Base-by-base conservation (phyloP, 352 stramenopile genomes). In the Pythium scleroteichum region DNA sequence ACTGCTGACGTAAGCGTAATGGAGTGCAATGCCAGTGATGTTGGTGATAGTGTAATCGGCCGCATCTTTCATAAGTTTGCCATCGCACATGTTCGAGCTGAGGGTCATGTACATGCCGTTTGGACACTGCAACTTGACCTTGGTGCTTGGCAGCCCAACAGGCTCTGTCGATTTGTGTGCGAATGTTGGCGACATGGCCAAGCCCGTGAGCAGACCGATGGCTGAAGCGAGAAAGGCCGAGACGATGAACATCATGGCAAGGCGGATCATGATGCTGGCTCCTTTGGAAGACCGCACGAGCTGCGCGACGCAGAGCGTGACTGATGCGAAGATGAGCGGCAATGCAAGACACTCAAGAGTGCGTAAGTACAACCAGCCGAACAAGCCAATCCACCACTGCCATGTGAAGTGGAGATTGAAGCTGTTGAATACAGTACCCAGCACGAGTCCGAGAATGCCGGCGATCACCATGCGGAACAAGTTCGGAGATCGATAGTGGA, bases 311-410 rank as follows among this genome's bases (percentile, higher is more conserved):
- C 75, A 82, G 39, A 82, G 82, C 19, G 74, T 84, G 53, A 87
- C 72, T 33, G 69, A 86, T n/a, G 79, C 87, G 68, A 87, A 89
- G 45, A 89, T 79, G n/a, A 89, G 67, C 35, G 77, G 79, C 16
- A 89, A 51, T 19, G 76, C 78, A 51, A 89, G 68, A 52, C 79
- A 87, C 56, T 83, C 73, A 24, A 86, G 58, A 1, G 61, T 53
- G 12, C 58, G 55, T 17, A 78, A 66, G 52, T 75, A 70, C 6
- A 86, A 52, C 38, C 46, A 64, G 2, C 79, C 77, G 2, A 73
- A 6, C 7, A 78, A 10, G 19, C 71, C 74, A 32, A 87, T 74
- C 78, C 75, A 87, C 19, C 66, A 20, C 61, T 71, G 16, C 24
- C 35, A 19, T 26, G 64, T 27, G 76, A 41, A 17, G 59, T 53